Conservation (phyloP, 192 early-diverging fungal genomes). For the Spinellus fusiger region DNA sequence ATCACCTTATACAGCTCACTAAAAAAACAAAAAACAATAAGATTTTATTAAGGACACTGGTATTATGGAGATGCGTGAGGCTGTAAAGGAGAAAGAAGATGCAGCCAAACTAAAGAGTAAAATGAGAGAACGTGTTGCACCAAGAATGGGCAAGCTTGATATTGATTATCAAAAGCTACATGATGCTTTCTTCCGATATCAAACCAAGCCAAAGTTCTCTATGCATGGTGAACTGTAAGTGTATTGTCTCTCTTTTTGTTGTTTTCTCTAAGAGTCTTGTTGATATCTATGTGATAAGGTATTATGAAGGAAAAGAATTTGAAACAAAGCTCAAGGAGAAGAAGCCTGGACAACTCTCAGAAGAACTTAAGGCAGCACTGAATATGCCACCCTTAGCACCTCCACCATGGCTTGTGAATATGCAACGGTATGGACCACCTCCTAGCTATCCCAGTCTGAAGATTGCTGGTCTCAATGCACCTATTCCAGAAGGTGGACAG, state of each 20-base stretch:
- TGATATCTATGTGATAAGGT: slow-evolving; percentile 32
- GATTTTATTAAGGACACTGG: slow-evolving; percentile 98
- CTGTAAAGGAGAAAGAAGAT: slow-evolving; percentile 85
- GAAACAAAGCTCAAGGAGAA: slow-evolving; percentile 83
- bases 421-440: slow-evolving; percentile 96
- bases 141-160: slow-evolving; percentile 95
- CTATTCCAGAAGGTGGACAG: slow-evolving; percentile 94
- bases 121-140: slow-evolving; percentile 79
- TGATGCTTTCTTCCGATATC: slow-evolving; percentile 96
- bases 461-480: slow-evolving; percentile 92
- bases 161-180: slow-evolving; percentile 98
- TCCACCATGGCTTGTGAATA: slow-evolving; percentile 96
- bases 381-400: slow-evolving; percentile 89
- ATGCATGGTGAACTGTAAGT: slow-evolving; percentile 78
- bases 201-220: slow-evolving; percentile 73
- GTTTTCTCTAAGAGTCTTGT: neutral
- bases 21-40: slow-evolving; percentile 1
- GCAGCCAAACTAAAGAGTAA: slow-evolving; percentile 72
- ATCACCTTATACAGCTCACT: neutral
- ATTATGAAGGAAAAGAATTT: slow-evolving; percentile 96
- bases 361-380: slow-evolving; percentile 81
- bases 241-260: neutral
- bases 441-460: slow-evolving; percentile 88
- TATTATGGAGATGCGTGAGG: slow-evolving; percentile 92
- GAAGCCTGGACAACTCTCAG: slow-evolving; percentile 82